phyloP scores from a whole-genome alignment of 306 rosid species.

The Rosa multiflora region DNA sequence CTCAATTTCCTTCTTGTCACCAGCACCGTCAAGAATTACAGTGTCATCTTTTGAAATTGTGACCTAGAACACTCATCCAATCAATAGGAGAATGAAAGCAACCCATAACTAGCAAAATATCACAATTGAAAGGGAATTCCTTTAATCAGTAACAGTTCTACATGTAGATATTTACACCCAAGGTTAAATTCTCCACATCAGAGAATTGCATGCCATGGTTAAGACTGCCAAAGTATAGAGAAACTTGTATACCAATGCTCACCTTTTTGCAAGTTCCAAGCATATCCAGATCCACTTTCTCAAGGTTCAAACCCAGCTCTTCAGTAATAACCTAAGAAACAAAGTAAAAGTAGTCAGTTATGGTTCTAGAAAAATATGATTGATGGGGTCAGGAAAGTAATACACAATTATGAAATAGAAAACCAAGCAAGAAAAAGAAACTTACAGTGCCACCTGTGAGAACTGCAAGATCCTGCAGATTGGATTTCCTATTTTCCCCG shows the following conservation, averaged over 20 bases:
- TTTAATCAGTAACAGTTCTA: background rate
- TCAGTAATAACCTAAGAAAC: conserved; percentile 72
- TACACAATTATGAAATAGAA: background rate
- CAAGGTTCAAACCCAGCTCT: conserved; percentile 93
- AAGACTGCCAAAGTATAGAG: background rate
- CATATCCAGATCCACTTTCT: conserved; percentile 72
- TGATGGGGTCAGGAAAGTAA: background rate
- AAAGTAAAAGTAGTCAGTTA: background rate
- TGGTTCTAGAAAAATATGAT: background rate
- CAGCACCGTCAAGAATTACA: conserved; percentile 92
- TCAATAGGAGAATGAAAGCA: background rate
- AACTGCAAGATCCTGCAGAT: conserved; percentile 82
- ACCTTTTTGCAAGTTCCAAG: conserved; percentile 96
- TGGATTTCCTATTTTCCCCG: conserved; percentile 83
- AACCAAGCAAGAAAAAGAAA: background rate
- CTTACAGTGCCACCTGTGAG: conserved; percentile 88
- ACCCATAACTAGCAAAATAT: background rate
- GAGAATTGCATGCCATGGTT: background rate
- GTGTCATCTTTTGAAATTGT: conserved; percentile 97
- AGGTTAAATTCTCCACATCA: background rate
- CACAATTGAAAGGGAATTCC: background rate
- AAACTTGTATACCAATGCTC: conserved; percentile 10
- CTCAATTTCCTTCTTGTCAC: conserved; percentile 82
- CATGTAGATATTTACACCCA: background rate
- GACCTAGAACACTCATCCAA: conserved; percentile 41